phyloP scores from a whole-genome alignment of 306 rosid species.

The Pyrus betulifolia region DNA sequence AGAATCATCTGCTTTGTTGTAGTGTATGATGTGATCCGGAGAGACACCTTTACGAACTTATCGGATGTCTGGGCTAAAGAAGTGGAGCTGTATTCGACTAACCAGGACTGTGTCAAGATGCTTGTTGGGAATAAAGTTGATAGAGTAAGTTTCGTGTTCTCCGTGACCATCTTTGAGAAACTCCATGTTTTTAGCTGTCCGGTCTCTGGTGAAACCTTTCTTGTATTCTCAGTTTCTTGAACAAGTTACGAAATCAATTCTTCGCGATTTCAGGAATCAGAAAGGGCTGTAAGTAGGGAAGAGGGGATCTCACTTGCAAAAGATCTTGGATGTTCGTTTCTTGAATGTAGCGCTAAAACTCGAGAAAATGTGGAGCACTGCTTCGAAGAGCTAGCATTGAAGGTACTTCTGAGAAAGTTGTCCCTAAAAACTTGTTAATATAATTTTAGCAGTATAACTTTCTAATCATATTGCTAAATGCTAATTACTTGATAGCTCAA shows the following conservation, averaged over 20 bases:
- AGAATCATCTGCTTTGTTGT: background rate
- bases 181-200: no score
- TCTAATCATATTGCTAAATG: background rate
- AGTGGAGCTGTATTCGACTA: slow-evolving; percentile 74
- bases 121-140: slow-evolving; percentile 98
- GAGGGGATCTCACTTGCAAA: slow-evolving; percentile 83
- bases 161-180: background rate
- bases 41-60: slow-evolving; percentile 79
- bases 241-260: no score
- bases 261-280: slow-evolving; percentile 55
- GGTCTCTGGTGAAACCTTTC: background rate
- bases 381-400: slow-evolving; percentile 79
- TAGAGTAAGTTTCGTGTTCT: slow-evolving; percentile 47
- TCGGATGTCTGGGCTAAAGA: slow-evolving; percentile 93
- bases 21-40: slow-evolving; percentile 88
- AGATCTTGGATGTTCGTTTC: slow-evolving; percentile 73
- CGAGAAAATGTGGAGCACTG: slow-evolving; percentile 82
- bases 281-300: slow-evolving; percentile 79
- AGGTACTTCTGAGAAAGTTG: slow-evolving; percentile 36
- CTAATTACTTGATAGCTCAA: background rate
- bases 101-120: slow-evolving; percentile 76
- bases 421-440: background rate
- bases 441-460: background rate
- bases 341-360: slow-evolving; percentile 94
- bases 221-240: no score